Conservation (phyloP, 805 yeast genomes). For the Sugiyamaella qingdaonensis region DNA sequence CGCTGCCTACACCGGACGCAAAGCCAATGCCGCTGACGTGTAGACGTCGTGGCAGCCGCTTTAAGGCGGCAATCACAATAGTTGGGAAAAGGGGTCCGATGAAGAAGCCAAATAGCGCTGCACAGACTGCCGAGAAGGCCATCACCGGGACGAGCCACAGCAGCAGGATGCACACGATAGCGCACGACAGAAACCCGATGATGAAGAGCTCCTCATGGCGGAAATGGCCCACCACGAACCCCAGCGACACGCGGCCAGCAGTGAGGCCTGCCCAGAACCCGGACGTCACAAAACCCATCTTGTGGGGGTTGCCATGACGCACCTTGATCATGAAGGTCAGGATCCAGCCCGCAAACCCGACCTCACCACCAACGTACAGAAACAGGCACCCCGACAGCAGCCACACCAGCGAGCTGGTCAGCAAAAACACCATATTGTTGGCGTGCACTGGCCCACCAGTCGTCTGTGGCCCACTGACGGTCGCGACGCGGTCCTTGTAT, state of each 20-base stretch:
- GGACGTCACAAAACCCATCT: slow-evolving; percentile 60
- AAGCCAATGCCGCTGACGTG: slow-evolving; percentile 69
- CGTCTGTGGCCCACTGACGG: background rate
- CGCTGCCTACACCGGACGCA: slow-evolving; percentile 74
- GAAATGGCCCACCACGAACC: slow-evolving; percentile 33
- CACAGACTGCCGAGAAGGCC: slow-evolving; percentile 44
- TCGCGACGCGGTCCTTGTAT: slow-evolving; percentile 9
- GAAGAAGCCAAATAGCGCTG: slow-evolving; percentile 50
- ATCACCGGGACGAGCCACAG: slow-evolving; percentile 49
- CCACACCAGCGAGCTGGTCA: slow-evolving; percentile 29
- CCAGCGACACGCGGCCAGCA: slow-evolving; percentile 52
- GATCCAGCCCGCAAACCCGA: slow-evolving; percentile 66
- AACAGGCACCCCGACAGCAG: slow-evolving; percentile 51
- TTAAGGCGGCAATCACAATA: slow-evolving; percentile 58
- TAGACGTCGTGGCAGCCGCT: slow-evolving; percentile 53
- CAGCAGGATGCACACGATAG: slow-evolving; percentile 39
- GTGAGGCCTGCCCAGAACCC: slow-evolving; percentile 73
- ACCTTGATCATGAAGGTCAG: slow-evolving; percentile 56
- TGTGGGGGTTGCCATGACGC: slow-evolving; percentile 43
- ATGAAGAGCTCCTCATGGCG: slow-evolving; percentile 17
- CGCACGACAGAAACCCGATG: slow-evolving; percentile 30
- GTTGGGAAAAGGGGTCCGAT: slow-evolving; percentile 75
- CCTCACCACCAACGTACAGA: slow-evolving; percentile 66
- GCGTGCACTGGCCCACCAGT: background rate
- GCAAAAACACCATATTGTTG: background rate